Evolutionary conservation across 805 yeast species (phyloP).

Genomic region (Starmerella tilneyi): DNA sequence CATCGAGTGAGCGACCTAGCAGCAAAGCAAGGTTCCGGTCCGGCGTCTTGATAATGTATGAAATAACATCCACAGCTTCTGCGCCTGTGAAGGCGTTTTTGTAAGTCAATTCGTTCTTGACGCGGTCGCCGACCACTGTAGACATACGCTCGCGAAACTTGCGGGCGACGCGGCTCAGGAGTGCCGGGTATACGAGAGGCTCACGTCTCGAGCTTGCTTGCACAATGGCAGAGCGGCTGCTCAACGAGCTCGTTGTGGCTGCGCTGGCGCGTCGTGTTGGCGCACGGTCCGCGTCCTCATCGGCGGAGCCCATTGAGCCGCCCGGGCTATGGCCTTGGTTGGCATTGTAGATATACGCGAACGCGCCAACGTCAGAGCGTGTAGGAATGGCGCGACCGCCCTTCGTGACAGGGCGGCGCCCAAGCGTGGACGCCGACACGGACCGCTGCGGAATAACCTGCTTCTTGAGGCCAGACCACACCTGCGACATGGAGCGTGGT

Average conservation of each 20-base stretch:
- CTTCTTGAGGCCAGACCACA: constrained; percentile 23
- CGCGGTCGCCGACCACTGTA: constrained; percentile 55
- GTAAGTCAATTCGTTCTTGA: constrained; percentile 83
- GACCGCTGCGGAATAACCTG: constrained; percentile 24
- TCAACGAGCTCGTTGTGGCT: constrained; percentile 22
- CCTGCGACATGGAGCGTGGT: constrained; percentile 21
- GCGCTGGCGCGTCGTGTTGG: constrained; percentile 24
- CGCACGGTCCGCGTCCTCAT: constrained; percentile 8
- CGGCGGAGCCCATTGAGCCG: not conserved
- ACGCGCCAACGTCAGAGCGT: constrained; percentile 21
- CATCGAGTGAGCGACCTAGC: constrained; percentile 84
- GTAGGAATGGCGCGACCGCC: constrained; percentile 28
- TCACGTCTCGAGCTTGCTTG: constrained; percentile 41
- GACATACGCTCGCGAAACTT: constrained; percentile 56
- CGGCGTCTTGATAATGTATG: constrained; percentile 74
- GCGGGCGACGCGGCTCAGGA: constrained; percentile 73
- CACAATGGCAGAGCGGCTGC: constrained; percentile 36
- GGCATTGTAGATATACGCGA: constrained; percentile 8
- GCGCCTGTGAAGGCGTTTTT: constrained; percentile 90
- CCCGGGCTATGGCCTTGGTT: not conserved
- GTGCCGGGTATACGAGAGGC: constrained; percentile 81
- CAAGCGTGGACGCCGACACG: constrained; percentile 17
- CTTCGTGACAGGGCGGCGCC: constrained; percentile 20
- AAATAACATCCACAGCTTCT: constrained; percentile 85
- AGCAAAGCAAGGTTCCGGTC: constrained; percentile 84